Percentiles rank a stretch among this genome's conserved stretches.
These are phyloP conservation scores for Trichothecium roseum DNA, from an alignment of 2,329 filamentous ascomycete genomes.

Conservation along the genomic window DNA sequence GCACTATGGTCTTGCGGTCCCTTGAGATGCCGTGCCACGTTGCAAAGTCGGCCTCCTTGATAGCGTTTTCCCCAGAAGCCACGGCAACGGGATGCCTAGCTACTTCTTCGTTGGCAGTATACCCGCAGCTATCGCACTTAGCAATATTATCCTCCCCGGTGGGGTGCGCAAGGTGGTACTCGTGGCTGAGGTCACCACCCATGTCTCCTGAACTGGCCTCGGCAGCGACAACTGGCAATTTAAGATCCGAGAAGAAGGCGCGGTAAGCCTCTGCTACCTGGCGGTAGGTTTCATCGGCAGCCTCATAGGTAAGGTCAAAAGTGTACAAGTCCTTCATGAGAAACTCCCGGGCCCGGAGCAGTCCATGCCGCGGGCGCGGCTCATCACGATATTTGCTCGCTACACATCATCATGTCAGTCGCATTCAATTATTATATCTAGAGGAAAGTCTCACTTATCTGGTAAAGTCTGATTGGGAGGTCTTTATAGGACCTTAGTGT, in stretches of 20 bases:
- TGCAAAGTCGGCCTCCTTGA: conserved; percentile 10
- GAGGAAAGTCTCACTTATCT: conserved; percentile 55
- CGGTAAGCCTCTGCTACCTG: conserved; percentile 65
- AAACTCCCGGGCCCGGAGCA: conserved; percentile 84
- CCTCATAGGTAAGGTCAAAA: conserved; percentile 60
- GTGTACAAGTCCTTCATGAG: conserved; percentile 98
- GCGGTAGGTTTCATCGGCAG: conserved; percentile 73
- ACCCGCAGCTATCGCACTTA: conserved; percentile 61
- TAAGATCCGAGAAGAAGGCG: conserved; percentile 71
- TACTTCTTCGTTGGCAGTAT: conserved; percentile 84
- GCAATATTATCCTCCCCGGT: conserved; percentile 82
- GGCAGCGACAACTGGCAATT: conserved; percentile 73
- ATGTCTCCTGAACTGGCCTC: conserved; percentile 93
- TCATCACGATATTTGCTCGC: conserved; percentile 94
- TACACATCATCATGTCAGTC: conserved; percentile 20
- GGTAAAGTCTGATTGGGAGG: conserved; percentile 78
- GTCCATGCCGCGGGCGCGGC: conserved; percentile 73
- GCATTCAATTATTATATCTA: too few species aligned
- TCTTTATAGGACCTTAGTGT: conserved; percentile 75
- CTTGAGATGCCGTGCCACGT: conserved; percentile 56
- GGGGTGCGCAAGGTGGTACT: conserved; percentile 75
- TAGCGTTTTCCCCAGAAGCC: too few species aligned
- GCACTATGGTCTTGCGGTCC: conserved; percentile 58
- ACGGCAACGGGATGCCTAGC: conserved; percentile 26
- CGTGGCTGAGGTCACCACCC: conserved; percentile 85